A percentile compares a stretch with the other conserved stretches of the same genome.
Evolutionary conservation across 768 basidiomycete genomes (phyloP).

Genomic region (Tricholoma flavovirens): DNA sequence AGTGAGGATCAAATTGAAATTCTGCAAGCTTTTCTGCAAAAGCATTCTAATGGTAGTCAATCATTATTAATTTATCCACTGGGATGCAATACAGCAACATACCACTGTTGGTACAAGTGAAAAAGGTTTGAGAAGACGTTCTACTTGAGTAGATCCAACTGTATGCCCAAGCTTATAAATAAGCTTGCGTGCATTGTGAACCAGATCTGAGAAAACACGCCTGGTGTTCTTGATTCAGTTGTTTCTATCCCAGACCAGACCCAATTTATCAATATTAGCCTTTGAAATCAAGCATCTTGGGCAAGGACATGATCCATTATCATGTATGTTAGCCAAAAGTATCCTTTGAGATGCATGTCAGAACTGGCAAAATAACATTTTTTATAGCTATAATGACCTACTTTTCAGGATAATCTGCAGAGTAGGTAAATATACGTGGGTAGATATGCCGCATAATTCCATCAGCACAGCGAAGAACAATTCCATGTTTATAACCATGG

Average conservation of each 20-base stretch:
- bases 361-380: no score
- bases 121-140: neutral
- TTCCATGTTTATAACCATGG: no score
- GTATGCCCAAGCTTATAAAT: slow-evolving; percentile 1
- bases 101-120: slow-evolving; percentile 13
- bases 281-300: no score
- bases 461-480: no score
- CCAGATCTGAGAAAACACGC: no score
- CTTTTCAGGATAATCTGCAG: no score
- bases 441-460: no score
- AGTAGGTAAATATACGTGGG: no score
- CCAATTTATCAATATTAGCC: slow-evolving; percentile 23
- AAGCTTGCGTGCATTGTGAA: neutral
- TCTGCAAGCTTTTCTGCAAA: neutral
- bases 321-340: no score
- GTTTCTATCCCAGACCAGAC: slow-evolving; percentile 9
- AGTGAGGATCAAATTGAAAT: slow-evolving; percentile 19
- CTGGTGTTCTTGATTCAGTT: neutral
- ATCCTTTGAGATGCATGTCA: no score
- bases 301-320: no score
- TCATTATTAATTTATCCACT: neutral
- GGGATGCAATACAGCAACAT: neutral
- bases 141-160: slow-evolving; percentile 4
- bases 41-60: slow-evolving; percentile 14
- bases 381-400: no score